These are phyloP conservation scores for Ceratocystiopsis sp. DNA, from an alignment of 2,329 filamentous ascomycete species.

Conservation along the genomic window DNA sequence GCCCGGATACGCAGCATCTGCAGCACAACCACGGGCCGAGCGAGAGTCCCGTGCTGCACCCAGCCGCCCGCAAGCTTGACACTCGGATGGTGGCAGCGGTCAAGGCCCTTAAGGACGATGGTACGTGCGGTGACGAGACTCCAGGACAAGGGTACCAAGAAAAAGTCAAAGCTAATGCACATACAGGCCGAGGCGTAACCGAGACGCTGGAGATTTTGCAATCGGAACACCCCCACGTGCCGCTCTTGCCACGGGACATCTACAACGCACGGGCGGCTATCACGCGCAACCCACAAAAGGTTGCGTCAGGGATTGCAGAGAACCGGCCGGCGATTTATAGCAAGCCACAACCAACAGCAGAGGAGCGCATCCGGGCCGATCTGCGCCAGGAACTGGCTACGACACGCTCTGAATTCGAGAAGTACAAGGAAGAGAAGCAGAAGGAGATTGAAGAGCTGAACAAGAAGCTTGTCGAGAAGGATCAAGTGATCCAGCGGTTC, in stretches of 20 bases:
- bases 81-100: slow-evolving; percentile 52
- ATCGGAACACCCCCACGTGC: slow-evolving; percentile 44
- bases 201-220: slow-evolving; percentile 51
- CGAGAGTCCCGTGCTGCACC: slow-evolving; percentile 48
- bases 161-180: slow-evolving; percentile 10
- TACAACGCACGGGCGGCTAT: slow-evolving; percentile 52
- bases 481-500: slow-evolving; percentile 43
- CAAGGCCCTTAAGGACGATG: slow-evolving; percentile 47
- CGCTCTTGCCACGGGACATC: slow-evolving; percentile 46
- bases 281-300: slow-evolving; percentile 46
- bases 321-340: slow-evolving; percentile 48
- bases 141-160: slow-evolving; percentile 8
- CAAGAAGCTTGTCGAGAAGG: slow-evolving; percentile 43
- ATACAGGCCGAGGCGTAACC: slow-evolving; percentile 38
- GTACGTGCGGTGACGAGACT: slow-evolving; percentile 17
- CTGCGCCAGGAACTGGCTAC: slow-evolving; percentile 43
- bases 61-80: slow-evolving; percentile 47
- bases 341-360: slow-evolving; percentile 44
- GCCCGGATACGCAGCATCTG: slow-evolving; percentile 39
- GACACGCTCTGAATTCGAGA: slow-evolving; percentile 36
- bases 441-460: slow-evolving; percentile 43
- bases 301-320: slow-evolving; percentile 41
- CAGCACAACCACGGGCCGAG: slow-evolving; percentile 49
- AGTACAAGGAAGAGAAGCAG: slow-evolving; percentile 35
- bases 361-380: slow-evolving; percentile 47